Base-by-base conservation (phyloP, 2,329 filamentous ascomycete genomes). In the Colletotrichum tropicicola region DNA sequence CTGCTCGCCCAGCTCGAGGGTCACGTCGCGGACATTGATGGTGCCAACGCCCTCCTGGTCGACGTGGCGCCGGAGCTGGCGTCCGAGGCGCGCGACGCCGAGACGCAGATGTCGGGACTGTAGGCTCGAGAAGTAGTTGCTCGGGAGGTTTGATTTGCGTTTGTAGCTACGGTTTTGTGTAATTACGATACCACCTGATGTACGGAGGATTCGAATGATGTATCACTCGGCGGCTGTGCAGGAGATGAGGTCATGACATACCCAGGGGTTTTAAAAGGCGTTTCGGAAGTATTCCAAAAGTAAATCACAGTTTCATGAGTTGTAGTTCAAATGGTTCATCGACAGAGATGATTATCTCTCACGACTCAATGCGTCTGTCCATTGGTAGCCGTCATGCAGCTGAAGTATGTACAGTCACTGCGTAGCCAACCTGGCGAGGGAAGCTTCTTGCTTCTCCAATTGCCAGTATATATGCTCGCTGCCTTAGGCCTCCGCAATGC, bases 21-120 rank as follows among this genome's bases (percentile, higher is more conserved):
- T 27, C 79, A 82, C 6, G 79, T 88, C 28, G 80, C 78, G 43
- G 88, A 90, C 72, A 79, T 89, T 37, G 81, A 82, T 58, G 80
- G 78, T 5, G 87, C 87, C 2, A 85, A 83, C 65, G 79, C 70
- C 44, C 79, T 84, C 61, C 76, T 88, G 58, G 79, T 76, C 12
- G 79, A 74, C 19, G 77, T 87, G 5, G 81, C 79, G 7, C 80
- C 79, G 15, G 82, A 84, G 58, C 70, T 89, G 23, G 84, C 82
- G 4, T 72, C 70, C 17, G 86, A 88, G 78, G 82, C 83, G 45
- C 75, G 84, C 65, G 74, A 74, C 2, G 79, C 80, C 4, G 81
- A 83, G 67, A 72, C 72, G 13, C 79, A 81, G 59, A 80, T 84
- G 74, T 55, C 68, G 35, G 69, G 67, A n/a, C 65, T 64, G 32